A percentile compares a stretch with the other conserved stretches of the same genome.
Evolutionary conservation across 768 basidiomycete genomes (phyloP).

Genomic region (Lactarius deliciosus): DNA sequence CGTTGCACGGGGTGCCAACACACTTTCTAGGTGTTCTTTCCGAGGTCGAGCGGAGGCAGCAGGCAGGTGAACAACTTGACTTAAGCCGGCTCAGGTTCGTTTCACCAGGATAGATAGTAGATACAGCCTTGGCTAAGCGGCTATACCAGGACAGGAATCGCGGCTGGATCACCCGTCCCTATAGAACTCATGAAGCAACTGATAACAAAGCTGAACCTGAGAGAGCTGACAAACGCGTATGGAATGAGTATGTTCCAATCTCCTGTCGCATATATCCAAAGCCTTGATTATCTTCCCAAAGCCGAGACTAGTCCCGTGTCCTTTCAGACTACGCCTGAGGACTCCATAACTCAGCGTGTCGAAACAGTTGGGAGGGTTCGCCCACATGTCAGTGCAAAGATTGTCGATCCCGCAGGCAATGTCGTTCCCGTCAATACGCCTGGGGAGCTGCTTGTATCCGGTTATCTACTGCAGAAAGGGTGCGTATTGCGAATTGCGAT

Average conservation of each 20-base stretch:
- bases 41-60: constrained; percentile 59
- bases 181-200: constrained; percentile 77
- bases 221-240: constrained; percentile 73
- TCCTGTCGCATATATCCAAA: constrained; percentile 6
- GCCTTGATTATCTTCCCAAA: constrained; percentile 33
- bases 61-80: constrained; percentile 48
- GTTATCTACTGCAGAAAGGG: constrained; percentile 82
- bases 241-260: constrained; percentile 71
- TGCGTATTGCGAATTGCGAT: constrained; percentile 34
- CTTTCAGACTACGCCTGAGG: constrained; percentile 72
- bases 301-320: constrained; percentile 85
- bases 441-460: constrained; percentile 72
- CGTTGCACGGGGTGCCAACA: constrained; percentile 82
- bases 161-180: constrained; percentile 76
- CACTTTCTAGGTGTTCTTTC: constrained; percentile 76
- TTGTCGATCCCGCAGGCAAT: constrained; percentile 58
- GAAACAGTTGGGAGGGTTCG: constrained; percentile 79
- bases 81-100: constrained; percentile 61
- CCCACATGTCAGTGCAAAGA: constrained; percentile 76
- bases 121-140: neutral
- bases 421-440: constrained; percentile 70
- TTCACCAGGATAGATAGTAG: neutral
- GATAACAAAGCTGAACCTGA: constrained; percentile 63
- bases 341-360: constrained; percentile 70
- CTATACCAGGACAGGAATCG: constrained; percentile 68